Evolutionary conservation across 768 basidiomycete species (phyloP).

Genomic region (Chiua virens): DNA sequence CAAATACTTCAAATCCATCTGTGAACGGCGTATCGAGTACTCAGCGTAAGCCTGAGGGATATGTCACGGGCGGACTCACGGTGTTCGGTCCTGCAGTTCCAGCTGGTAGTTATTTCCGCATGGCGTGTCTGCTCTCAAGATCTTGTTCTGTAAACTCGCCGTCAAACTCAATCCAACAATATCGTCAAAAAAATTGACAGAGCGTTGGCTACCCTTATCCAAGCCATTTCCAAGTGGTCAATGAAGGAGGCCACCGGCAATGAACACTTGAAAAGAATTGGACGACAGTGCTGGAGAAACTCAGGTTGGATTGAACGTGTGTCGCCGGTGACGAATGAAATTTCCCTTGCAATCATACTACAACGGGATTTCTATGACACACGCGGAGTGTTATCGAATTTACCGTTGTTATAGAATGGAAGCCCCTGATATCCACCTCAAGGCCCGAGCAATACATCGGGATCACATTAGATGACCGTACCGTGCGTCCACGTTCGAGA

Average conservation of each 20-base stretch:
- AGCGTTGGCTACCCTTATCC: constrained; percentile 19
- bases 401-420: neutral
- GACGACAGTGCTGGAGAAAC: no score
- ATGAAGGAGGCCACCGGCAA: constrained; percentile 33
- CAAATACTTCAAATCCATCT: no score
- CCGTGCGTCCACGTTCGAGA: no score
- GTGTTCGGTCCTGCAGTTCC: no score
- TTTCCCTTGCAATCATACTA: neutral
- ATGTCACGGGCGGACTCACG: no score
- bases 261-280: constrained; percentile 36
- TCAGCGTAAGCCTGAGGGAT: no score
- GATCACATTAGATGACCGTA: no score
- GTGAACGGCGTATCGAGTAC: no score
- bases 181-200: constrained; percentile 36
- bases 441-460: no score
- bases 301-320: neutral
- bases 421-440: neutral
- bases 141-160: no score
- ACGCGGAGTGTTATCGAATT: neutral
- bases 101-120: no score
- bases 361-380: neutral
- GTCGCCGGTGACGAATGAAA: constrained; percentile 3
- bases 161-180: constrained; percentile 33
- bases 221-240: constrained; percentile 41
- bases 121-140: no score